Conservation (phyloP, 2,329 filamentous ascomycete genomes). For the Neurospora sp. region DNA sequence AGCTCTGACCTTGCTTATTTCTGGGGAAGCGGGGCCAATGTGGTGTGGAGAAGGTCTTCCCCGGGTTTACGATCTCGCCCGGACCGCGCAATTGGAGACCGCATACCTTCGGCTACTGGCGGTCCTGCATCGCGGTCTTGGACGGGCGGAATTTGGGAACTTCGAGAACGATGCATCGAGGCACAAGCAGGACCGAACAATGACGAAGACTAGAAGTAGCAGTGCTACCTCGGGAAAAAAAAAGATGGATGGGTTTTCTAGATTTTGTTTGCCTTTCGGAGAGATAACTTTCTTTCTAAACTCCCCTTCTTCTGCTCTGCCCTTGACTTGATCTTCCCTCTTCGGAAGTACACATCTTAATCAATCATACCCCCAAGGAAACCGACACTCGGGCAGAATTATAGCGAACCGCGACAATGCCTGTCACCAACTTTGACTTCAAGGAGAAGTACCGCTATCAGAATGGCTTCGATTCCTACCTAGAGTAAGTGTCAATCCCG, state of each 20-base stretch:
- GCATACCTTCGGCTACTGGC: background rate
- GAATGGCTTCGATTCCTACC: slow-evolving; percentile 67
- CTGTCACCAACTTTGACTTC: slow-evolving; percentile 37
- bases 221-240: background rate
- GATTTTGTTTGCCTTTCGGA: background rate
- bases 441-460: slow-evolving; percentile 61
- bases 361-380: background rate
- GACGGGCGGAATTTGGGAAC: background rate
- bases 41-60: background rate
- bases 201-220: background rate
- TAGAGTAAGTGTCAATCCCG: slow-evolving; percentile 49
- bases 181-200: background rate
- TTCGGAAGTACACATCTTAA: background rate
- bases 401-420: slow-evolving; percentile 28
- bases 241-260: background rate
- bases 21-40: background rate
- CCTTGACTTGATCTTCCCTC: background rate
- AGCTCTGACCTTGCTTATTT: background rate
- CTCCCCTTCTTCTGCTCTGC: background rate
- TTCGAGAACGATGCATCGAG: background rate
- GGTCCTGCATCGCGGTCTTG: background rate
- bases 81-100: background rate
- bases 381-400: background rate
- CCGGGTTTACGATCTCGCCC: background rate
- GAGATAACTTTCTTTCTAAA: background rate